phyloP scores from a whole-genome alignment of 1,284 basidiomycete species.

The Pseudozyma sp. region DNA sequence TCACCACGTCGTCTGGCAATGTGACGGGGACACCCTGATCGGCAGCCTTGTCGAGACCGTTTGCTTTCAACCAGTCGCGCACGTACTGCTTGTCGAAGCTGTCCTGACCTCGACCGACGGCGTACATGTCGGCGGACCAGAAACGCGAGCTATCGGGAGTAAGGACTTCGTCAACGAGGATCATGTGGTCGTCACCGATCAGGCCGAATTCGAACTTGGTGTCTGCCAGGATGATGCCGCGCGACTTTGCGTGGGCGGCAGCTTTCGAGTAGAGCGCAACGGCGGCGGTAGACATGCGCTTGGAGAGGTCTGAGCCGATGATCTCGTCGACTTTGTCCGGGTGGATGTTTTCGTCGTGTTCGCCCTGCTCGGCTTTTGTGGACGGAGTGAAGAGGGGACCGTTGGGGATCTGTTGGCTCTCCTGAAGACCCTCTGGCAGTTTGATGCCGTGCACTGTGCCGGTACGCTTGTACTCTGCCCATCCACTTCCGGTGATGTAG shows the following conservation, averaged over 20 bases:
- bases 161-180: conserved; percentile 93
- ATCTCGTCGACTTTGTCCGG: conserved; percentile 75
- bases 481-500: conserved; percentile 96
- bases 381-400: conserved; percentile 91
- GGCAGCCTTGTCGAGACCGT: conserved; percentile 59
- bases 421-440: conserved; percentile 81
- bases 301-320: conserved; percentile 73
- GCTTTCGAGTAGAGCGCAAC: conserved; percentile 81
- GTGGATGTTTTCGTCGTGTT: conserved; percentile 97
- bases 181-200: conserved; percentile 72
- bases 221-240: conserved; percentile 93
- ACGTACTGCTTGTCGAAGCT: conserved; percentile 98
- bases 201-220: conserved; percentile 92
- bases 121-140: conserved; percentile 85
- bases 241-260: conserved; percentile 79
- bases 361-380: conserved; percentile 94
- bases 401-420: conserved; percentile 76
- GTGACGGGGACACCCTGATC: conserved; percentile 58
- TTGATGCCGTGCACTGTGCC: conserved; percentile 89
- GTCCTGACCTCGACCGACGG: conserved; percentile 80
- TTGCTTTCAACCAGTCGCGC: conserved; percentile 78
- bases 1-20: conserved; percentile 62
- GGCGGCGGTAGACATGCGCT: conserved; percentile 75
- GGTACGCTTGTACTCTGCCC: conserved; percentile 89
- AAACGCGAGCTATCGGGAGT: conserved; percentile 98